phyloP scores from a whole-genome alignment of 1,284 basidiomycete species.

The Pseudozyma sp. region DNA sequence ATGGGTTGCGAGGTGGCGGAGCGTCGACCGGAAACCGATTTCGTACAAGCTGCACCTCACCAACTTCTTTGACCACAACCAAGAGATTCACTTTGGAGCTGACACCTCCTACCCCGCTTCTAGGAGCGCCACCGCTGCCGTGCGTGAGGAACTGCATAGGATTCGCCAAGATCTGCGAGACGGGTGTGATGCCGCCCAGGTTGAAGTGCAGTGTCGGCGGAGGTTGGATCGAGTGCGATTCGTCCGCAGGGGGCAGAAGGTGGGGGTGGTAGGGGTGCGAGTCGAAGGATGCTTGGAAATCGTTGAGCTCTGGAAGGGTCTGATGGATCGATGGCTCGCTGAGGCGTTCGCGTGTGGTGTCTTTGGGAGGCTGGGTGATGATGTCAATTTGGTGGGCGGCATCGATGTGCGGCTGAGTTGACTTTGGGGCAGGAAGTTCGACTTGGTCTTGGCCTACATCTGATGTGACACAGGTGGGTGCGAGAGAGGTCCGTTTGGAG shows the following conservation, averaged over 20 bases:
- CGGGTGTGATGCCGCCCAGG: conserved; percentile 14
- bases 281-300: background rate
- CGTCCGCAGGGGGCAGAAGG: background rate
- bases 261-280: background rate
- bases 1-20: background rate
- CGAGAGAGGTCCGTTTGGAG: conserved; percentile 1
- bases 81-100: conserved; percentile 19
- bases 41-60: conserved; percentile 14
- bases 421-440: too few relatives aligned
- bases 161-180: conserved; percentile 22
- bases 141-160: conserved; percentile 15
- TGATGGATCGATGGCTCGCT: background rate
- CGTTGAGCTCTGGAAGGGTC: conserved; percentile 23
- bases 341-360: background rate
- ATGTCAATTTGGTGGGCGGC: background rate
- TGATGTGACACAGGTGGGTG: background rate
- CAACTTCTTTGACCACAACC: conserved; percentile 32
- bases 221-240: conserved; percentile 31
- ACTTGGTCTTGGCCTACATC: background rate
- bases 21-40: conserved; percentile 2
- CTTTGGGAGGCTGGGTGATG: background rate
- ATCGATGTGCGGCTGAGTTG: too few relatives aligned
- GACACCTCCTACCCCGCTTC: background rate
- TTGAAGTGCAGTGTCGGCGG: conserved; percentile 38
- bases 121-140: background rate